Evolutionary conservation across 257 asterid species (phyloP), one percentile per base, ranked within the genome.

Genomic region (Cynanchum wilfordii): DNA sequence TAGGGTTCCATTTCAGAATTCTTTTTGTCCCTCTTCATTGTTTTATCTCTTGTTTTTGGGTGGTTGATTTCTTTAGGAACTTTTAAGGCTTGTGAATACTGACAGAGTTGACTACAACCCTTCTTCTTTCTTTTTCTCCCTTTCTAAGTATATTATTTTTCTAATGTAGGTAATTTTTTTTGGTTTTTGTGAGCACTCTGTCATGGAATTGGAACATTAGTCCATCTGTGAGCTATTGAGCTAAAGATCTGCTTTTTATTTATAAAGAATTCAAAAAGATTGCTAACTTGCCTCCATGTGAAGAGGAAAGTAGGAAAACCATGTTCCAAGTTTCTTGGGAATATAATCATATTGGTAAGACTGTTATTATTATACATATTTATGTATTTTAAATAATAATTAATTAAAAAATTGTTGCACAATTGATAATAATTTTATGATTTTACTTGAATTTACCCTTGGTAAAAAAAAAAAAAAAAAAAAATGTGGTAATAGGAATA

Each of bases 1-100:
- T 12, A 20, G 59, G n/a, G n/a, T 59, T 55, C 22, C 69, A 58
- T 38, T 62, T 50, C 66, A 3, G 12, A 15, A 45, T 71, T 77
- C 40, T 42, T 29, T 52, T 12, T n/a, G 50, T 45, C 70, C 45
- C 38, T 77, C 69, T n/a, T 63, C 76, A 24, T 74, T 59, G 7
- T 36, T 56, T 71, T 40, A 22, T 44, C 40, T 47, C 6, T 72
- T 29, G n/a, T 29, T n/a, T 54, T 42, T 42, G 47, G 47, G 68
- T 0, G 25, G 49, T 63, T 63, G 47, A 33, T 27, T 17, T 17
- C 45, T 30, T 62, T 10, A 15, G 17, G 67, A 0, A 11, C 45
- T 10, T 15, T 4, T 30, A 42, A 30, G 67, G 67, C 67, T 63
- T 63, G 68, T 63, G 68, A 36, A 63, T 63, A 63, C 38, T 36